Base-by-base conservation (phyloP, 2,329 filamentous ascomycete species). In the Alternaria sp. region DNA sequence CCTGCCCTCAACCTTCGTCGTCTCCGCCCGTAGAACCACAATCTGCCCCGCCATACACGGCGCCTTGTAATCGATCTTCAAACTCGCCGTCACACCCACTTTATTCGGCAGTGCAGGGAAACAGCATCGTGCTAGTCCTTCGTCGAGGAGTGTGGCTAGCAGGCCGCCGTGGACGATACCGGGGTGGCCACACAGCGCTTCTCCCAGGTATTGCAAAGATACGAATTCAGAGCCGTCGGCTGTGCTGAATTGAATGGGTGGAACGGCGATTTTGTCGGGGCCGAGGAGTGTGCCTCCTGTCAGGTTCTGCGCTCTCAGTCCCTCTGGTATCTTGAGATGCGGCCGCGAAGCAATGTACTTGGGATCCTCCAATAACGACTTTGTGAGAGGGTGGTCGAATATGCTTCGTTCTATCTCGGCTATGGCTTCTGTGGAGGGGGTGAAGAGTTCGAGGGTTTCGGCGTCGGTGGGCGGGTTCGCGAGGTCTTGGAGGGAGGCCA, bases 161-260 rank as follows among this genome's bases (percentile, higher is more conserved):
- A 97, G 83, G 0, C 95, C 95, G 54, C 95, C 95, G 78, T 98
- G 96, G 7, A 97, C 87, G 66, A 98, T 93, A 3, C 92, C 93
- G 6, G 93, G 92, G 79, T 98, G 94, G 2, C 95, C 95, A 77
- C 93, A 97, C 44, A 98, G 83, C 72, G 92, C 89, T 3, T 85
- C 81, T 2, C 95, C 95, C 0, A 97, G 85, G 76, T 94, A 94
- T 57, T 90, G 86, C 45, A 98, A 86, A 13, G 89, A 88, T 6
- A 94, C 88, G 45, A 82, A 77, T 1, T 55, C 30, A 1, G 59
- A 63, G 21, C 87, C 85, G 69, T 96, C 91, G 57, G 49, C 46
- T 5, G 79, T 79, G 10, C 83, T 85, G 85, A 94, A 98, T 6
- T 88, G 87, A 49, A 93, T 85, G 2, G 95, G 93, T 4, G 95